Evolutionary conservation across 805 yeast genomes (phyloP).

Genomic region (Jamesozyma lodderae): DNA sequence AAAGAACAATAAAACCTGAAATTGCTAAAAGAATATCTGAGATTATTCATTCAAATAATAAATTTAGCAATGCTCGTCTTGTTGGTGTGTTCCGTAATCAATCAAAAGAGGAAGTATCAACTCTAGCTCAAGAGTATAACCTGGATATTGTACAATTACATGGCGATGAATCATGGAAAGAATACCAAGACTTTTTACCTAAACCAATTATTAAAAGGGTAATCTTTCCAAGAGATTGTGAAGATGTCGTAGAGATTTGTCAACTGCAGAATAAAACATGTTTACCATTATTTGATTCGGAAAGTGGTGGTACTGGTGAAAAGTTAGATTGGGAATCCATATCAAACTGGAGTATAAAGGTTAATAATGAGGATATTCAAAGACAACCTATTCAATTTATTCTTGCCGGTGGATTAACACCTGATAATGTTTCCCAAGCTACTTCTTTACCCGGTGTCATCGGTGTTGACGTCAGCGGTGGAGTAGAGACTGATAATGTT

Average conservation of each 20-base stretch:
- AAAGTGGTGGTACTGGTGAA: slow-evolving; percentile 86
- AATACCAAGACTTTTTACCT: slow-evolving; percentile 30
- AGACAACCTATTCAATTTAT: slow-evolving; percentile 39
- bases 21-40: slow-evolving; percentile 41
- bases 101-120: slow-evolving; percentile 48
- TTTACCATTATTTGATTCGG: slow-evolving; percentile 68
- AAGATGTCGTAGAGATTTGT: slow-evolving; percentile 28
- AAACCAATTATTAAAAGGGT: slow-evolving; percentile 69
- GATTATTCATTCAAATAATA: slow-evolving; percentile 28
- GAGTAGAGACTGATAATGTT: slow-evolving; percentile 72
- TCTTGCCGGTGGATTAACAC: slow-evolving; percentile 84
- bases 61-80: slow-evolving; percentile 49
- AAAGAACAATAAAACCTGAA: slow-evolving; percentile 50
- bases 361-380: slow-evolving; percentile 26
- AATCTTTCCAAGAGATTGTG: slow-evolving; percentile 46
- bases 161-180: slow-evolving; percentile 47
- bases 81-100: slow-evolving; percentile 94
- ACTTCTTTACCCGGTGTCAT: slow-evolving; percentile 45
- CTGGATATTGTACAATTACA: slow-evolving; percentile 84
- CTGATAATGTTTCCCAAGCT: slow-evolving; percentile 60
- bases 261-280: slow-evolving; percentile 8
- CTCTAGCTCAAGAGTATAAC: slow-evolving; percentile 33
- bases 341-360: slow-evolving; percentile 28
- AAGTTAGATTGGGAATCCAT: slow-evolving; percentile 62
- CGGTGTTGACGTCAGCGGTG: slow-evolving; percentile 94